These are phyloP conservation scores for Stemphylium lycopersici DNA, from an alignment of 2,329 filamentous ascomycete species.

Conservation along the genomic window DNA sequence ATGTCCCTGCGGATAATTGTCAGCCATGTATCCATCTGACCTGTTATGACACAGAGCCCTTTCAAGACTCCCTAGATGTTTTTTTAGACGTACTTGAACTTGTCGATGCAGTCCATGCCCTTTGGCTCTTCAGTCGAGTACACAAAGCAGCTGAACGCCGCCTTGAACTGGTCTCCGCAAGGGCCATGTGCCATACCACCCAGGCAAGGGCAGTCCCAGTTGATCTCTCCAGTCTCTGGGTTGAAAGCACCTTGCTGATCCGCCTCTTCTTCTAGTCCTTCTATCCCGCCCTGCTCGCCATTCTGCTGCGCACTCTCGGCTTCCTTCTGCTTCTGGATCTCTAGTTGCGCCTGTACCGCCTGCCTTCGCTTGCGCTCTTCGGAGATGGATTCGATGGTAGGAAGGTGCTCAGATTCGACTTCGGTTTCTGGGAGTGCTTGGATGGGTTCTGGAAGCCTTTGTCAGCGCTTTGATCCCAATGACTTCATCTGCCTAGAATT, in stretches of 20 bases:
- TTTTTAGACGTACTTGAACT: conserved; percentile 78
- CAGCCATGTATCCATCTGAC: background rate
- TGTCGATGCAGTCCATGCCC: conserved; percentile 96
- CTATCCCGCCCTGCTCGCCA: conserved; percentile 48
- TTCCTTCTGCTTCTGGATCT: conserved; percentile 34
- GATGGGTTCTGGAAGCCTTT: conserved; percentile 23
- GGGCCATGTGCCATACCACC: conserved; percentile 97
- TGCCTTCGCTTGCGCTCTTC: conserved; percentile 49
- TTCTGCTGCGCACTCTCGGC: conserved; percentile 21
- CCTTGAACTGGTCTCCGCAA: conserved; percentile 93
- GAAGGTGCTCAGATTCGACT: conserved; percentile 49
- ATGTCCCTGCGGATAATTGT: conserved; percentile 68
- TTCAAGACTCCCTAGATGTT: background rate
- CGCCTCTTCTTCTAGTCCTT: conserved; percentile 78
- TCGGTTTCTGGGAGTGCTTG: conserved; percentile 49
- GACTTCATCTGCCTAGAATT: background rate
- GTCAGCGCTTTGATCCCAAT: conserved; percentile 6
- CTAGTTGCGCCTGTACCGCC: conserved; percentile 37
- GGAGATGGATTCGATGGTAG: conserved; percentile 54
- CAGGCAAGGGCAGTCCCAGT: conserved; percentile 98
- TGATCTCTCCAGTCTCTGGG: conserved; percentile 98
- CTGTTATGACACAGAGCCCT: no score
- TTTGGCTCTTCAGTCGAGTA: conserved; percentile 93
- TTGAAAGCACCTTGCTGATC: conserved; percentile 92
- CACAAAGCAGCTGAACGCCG: conserved; percentile 98